These are phyloP conservation scores for Aspergillus cejpii DNA, from an alignment of 2,329 filamentous ascomycete species.

Conservation along the genomic window DNA sequence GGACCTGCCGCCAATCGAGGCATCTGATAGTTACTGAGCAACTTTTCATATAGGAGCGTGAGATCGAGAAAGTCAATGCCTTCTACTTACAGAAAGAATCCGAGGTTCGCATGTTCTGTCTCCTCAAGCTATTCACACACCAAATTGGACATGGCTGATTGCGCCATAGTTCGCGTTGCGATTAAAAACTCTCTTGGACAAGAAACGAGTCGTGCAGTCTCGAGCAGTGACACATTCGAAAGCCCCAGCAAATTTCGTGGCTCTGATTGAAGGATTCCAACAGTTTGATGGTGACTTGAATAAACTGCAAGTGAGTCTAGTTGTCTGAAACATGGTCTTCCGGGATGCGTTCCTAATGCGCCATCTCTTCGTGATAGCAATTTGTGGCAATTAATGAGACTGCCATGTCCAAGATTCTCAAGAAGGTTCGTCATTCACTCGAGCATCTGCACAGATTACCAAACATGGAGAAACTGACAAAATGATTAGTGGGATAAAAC, in stretches of 20 bases:
- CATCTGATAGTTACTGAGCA: slow-evolving; percentile 1
- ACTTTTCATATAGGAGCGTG: slow-evolving; percentile 65
- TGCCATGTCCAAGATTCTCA: slow-evolving; percentile 95
- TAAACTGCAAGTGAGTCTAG: slow-evolving; percentile 63
- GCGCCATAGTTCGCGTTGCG: slow-evolving; percentile 73
- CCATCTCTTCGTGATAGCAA: slow-evolving; percentile 51
- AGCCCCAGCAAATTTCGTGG: slow-evolving; percentile 86
- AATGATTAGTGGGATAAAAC: slow-evolving; percentile 83
- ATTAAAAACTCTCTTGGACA: slow-evolving; percentile 84
- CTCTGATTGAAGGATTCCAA: slow-evolving; percentile 91
- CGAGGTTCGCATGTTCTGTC: slow-evolving; percentile 57
- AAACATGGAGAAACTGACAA: slow-evolving; percentile 15
- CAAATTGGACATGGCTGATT: slow-evolving; percentile 1
- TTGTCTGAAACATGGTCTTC: neutral
- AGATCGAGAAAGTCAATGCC: slow-evolving; percentile 95
- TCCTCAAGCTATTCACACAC: slow-evolving; percentile 1
- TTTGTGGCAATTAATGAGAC: slow-evolving; percentile 98
- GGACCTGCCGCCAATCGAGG: slow-evolving; percentile 22
- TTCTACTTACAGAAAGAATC: slow-evolving; percentile 98
- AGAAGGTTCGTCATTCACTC: slow-evolving; percentile 58
- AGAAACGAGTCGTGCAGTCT: slow-evolving; percentile 85
- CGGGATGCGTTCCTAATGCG: slow-evolving; percentile 6
- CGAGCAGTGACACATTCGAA: slow-evolving; percentile 70
- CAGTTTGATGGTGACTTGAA: slow-evolving; percentile 95
- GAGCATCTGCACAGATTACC: slow-evolving; percentile 10